Percentiles rank a stretch among this genome's conserved stretches.
Evolutionary conservation across 805 yeast genomes (phyloP).

Genomic region (Metschnikowia proteae): DNA sequence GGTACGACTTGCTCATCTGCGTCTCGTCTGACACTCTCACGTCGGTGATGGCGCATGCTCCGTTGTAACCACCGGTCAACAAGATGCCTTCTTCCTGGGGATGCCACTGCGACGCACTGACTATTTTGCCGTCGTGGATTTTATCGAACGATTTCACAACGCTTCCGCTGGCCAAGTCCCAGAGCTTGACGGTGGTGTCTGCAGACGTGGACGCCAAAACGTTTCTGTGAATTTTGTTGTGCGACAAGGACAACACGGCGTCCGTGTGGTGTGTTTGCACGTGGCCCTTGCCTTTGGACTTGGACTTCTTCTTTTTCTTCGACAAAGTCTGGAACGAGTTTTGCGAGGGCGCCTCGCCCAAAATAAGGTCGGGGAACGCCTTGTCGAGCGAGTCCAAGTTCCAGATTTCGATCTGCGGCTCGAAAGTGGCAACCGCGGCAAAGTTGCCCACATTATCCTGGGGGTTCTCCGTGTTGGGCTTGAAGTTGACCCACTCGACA

Average conservation of each 20-base stretch:
- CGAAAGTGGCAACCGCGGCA: constrained; percentile 96
- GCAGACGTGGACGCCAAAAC: constrained; percentile 94
- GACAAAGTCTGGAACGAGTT: constrained; percentile 36
- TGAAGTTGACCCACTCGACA: constrained; percentile 88
- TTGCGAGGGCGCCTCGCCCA: constrained; percentile 65
- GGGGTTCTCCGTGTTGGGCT: constrained; percentile 41
- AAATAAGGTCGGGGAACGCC: constrained; percentile 88
- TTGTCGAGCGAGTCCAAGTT: constrained; percentile 88
- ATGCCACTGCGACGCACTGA: constrained; percentile 88
- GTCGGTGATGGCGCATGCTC: constrained; percentile 77
- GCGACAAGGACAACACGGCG: constrained; percentile 84
- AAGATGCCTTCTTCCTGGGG: constrained; percentile 58
- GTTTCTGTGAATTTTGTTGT: constrained; percentile 75
- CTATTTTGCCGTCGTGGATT: constrained; percentile 75
- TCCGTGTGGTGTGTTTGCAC: constrained; percentile 82
- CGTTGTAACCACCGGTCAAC: constrained; percentile 91
- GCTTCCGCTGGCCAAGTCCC: constrained; percentile 78
- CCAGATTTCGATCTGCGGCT: constrained; percentile 97
- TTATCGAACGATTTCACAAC: constrained; percentile 74
- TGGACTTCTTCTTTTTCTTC: constrained; percentile 47
- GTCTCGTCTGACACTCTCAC: constrained; percentile 67
- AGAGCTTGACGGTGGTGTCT: constrained; percentile 87
- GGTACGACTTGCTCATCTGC: constrained; percentile 60
- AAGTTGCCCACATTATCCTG: constrained; percentile 67
- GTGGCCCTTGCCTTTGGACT: constrained; percentile 48